phyloP scores from a whole-genome alignment of 2,329 filamentous ascomycete species.

The Sporothrix euskadiensis region DNA sequence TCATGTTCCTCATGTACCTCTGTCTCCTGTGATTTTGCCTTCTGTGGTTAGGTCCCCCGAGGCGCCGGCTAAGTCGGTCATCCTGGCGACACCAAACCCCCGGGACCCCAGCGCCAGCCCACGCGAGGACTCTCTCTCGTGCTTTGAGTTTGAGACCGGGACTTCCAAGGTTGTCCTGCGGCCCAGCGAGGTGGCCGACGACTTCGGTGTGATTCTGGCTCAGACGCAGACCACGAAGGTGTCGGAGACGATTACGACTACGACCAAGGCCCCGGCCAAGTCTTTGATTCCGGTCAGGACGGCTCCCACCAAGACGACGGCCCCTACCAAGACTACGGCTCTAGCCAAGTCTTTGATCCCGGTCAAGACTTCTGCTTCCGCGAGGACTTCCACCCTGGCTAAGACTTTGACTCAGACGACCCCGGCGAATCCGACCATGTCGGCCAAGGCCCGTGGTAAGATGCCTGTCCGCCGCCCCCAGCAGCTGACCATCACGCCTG shows the following conservation, averaged over 20 bases:
- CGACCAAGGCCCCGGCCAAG: too few relatives aligned
- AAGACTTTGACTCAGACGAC: too few relatives aligned
- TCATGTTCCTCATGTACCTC: neutral
- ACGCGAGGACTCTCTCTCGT: neutral
- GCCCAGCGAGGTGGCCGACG: neutral
- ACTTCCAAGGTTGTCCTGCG: neutral
- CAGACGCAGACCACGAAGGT: neutral
- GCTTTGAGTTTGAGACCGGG: neutral
- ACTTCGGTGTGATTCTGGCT: neutral
- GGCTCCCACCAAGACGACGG: too few relatives aligned
- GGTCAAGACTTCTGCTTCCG: too few relatives aligned
- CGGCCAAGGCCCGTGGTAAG: neutral
- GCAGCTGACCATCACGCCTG: neutral
- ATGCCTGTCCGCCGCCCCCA: too few relatives aligned
- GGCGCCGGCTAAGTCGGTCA: neutral
- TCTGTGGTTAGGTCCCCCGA: neutral
- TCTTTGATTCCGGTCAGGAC: neutral
- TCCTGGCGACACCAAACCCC: neutral
- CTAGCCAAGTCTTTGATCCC: too few relatives aligned
- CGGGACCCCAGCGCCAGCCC: neutral
- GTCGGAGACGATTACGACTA: too few relatives aligned
- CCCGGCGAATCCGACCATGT: neutral
- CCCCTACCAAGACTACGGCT: too few relatives aligned
- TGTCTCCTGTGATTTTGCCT: too few relatives aligned
- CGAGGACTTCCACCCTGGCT: too few relatives aligned